These are phyloP conservation scores for Cucurbita ficifolia DNA, from an alignment of 306 rosid species.

Conservation along the genomic window DNA sequence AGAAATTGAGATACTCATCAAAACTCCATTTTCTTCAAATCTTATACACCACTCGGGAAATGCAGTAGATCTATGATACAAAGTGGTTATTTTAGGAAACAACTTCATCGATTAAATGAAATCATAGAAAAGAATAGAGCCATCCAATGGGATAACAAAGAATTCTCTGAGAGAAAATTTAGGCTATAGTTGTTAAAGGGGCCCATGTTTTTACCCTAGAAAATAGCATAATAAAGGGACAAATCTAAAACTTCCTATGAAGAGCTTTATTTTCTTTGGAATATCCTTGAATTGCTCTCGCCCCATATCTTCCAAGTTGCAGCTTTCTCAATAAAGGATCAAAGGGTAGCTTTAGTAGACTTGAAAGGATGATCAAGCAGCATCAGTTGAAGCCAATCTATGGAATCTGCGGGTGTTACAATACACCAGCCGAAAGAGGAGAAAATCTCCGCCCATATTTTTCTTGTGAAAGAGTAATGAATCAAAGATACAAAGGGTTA, in stretches of 20 bases:
- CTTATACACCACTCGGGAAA: not conserved
- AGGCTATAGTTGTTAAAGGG: not conserved
- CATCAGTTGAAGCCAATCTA: no score
- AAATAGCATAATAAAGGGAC: not conserved
- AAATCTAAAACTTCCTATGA: not conserved
- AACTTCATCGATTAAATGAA: not conserved
- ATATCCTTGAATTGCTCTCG: not conserved
- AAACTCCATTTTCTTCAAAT: not conserved
- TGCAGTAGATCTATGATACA: not conserved
- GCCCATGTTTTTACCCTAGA: not conserved
- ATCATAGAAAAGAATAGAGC: not conserved
- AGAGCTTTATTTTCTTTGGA: not conserved
- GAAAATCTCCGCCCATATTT: no score
- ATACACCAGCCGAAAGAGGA: no score
- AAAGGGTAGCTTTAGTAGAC: not conserved
- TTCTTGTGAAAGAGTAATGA: no score
- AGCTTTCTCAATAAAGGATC: not conserved
- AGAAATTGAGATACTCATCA: not conserved
- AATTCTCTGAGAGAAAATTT: not conserved
- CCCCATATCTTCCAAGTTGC: not conserved
- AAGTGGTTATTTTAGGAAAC: not conserved
- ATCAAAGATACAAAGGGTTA: no score
- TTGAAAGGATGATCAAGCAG: no score
- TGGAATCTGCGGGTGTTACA: no score
- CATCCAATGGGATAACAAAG: not conserved